Base-by-base conservation (phyloP, 805 yeast species). In the Hagleromyces aurorensis region DNA sequence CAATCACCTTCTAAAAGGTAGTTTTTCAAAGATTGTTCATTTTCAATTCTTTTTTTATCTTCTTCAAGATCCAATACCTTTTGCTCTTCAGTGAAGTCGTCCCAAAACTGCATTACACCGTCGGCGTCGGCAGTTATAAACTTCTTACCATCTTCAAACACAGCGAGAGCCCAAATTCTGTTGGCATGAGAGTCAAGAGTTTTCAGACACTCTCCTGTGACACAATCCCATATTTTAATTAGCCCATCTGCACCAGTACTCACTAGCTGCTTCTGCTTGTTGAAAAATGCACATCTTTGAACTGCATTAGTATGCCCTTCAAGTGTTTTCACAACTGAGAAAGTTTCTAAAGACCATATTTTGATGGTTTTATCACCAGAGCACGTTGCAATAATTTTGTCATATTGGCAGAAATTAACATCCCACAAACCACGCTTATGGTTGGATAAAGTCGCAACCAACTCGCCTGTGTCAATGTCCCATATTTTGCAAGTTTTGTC, bases 391-490 rank as follows among this genome's bases (percentile, higher is more conserved):
- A 91, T 41, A 1, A 78, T 55, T 55, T 83, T 78, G 46, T 85
- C 96, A 55, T 67, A 81, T 20, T 74, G 75, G 46, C 85, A 82
- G 54, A 91, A 91, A 38, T 70, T 69, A 18, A 86, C 76, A 50
- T 84, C 93, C 94, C 97, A 91, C 24, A 91, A 70, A 8, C 97
- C 97, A 48, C 99, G 73, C 52, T 78, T 81, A 57, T 91, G 99
- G 11, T 96, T 96, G 37, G 75, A 75, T 39, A 91, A 62, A 6
- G 89, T 67, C 6, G 94, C 96, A 12, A 82, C 62, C 3, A 79
- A 74, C 57, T 91, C 96, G 35, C 98, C 97, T n/a, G 73, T 62
- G 23, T 74, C 81, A 15, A 75, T 50, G 50, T 81, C 78, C 97
- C 97, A 91, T 3, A 91, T 62, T 50, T 91, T 91, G 37, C 82